Evolutionary conservation across 2,329 filamentous ascomycete genomes (phyloP).

Genomic region (Fusarium anguioides): DNA sequence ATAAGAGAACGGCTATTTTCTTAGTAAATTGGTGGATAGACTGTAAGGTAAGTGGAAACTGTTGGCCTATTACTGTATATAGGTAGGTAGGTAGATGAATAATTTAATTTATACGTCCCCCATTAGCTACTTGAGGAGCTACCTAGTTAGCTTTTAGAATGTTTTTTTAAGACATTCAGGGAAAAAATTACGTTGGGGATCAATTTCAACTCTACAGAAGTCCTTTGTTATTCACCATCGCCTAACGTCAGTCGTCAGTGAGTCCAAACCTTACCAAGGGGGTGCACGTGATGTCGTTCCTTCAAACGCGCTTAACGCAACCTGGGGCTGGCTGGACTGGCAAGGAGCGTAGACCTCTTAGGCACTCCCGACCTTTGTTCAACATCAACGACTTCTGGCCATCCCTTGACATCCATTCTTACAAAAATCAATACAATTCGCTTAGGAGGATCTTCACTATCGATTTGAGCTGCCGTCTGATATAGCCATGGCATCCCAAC

Average conservation of each 20-base stretch:
- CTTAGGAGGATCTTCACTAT: background rate
- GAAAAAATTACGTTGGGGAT: background rate
- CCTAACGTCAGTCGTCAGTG: slow-evolving; percentile 7
- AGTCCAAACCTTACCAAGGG: background rate
- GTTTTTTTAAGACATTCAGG: background rate
- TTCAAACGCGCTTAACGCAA: background rate
- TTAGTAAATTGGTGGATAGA: too few species aligned
- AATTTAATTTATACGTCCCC: too few species aligned
- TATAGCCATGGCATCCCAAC: slow-evolving; percentile 47
- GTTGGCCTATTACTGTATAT: too few species aligned
- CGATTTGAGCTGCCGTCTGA: background rate
- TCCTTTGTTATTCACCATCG: background rate
- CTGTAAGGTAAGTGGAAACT: too few species aligned
- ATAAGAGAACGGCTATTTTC: too few species aligned
- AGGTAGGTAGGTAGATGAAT: too few species aligned
- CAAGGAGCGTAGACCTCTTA: slow-evolving; percentile 5
- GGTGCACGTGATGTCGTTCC: slow-evolving; percentile 36
- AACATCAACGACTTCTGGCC: slow-evolving; percentile 25
- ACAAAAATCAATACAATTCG: background rate
- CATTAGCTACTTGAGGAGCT: too few species aligned
- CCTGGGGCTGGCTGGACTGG: slow-evolving; percentile 5
- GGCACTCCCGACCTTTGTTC: slow-evolving; percentile 13
- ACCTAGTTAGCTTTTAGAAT: too few species aligned
- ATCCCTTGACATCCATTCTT: background rate
- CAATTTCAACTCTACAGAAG: background rate